Conservation (phyloP, 1,284 basidiomycete genomes). For the Malassezia dermatis region DNA sequence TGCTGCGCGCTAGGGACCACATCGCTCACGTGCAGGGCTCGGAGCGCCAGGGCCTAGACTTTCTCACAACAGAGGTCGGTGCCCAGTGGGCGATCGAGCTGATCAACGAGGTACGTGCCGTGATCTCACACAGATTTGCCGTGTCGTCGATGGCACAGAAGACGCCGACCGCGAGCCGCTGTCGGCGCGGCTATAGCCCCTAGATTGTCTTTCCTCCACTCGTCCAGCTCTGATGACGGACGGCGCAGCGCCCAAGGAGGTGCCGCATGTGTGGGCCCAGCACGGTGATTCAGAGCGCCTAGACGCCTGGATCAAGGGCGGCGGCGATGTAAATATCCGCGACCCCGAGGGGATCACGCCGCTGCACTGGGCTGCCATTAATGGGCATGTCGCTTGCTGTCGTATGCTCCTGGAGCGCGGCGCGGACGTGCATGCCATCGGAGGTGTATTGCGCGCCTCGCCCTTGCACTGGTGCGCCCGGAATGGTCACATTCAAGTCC, state of each 20-base stretch:
- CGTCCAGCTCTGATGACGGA: background rate
- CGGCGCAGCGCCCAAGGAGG: background rate
- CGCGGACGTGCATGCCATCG: slow-evolving; percentile 86
- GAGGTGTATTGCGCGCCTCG: slow-evolving; percentile 88
- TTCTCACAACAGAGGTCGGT: slow-evolving; percentile 79
- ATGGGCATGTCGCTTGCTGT: slow-evolving; percentile 57
- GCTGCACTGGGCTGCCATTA: slow-evolving; percentile 93
- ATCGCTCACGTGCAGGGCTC: slow-evolving; percentile 48
- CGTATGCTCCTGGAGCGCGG: slow-evolving; percentile 66
- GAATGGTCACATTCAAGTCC: slow-evolving; percentile 87
- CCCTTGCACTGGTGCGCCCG: slow-evolving; percentile 93
- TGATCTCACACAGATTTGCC: slow-evolving; percentile 17
- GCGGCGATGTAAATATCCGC: slow-evolving; percentile 64
- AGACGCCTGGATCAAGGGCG: slow-evolving; percentile 62
- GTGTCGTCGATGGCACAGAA: slow-evolving; percentile 32
- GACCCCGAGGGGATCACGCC: slow-evolving; percentile 88
- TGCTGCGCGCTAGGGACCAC: slow-evolving; percentile 61
- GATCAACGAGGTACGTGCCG: slow-evolving; percentile 55
- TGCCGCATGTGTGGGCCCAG: slow-evolving; percentile 71
- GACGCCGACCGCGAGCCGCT: slow-evolving; percentile 13
- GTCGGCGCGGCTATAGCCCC: slow-evolving; percentile 3
- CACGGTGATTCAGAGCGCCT: slow-evolving; percentile 67
- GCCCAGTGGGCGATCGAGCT: slow-evolving; percentile 80
- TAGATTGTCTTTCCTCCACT: background rate
- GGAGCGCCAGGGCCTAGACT: slow-evolving; percentile 56